These are phyloP conservation scores for Yarrowia sp. DNA, from an alignment of 805 yeast genomes.

Conservation along the genomic window DNA sequence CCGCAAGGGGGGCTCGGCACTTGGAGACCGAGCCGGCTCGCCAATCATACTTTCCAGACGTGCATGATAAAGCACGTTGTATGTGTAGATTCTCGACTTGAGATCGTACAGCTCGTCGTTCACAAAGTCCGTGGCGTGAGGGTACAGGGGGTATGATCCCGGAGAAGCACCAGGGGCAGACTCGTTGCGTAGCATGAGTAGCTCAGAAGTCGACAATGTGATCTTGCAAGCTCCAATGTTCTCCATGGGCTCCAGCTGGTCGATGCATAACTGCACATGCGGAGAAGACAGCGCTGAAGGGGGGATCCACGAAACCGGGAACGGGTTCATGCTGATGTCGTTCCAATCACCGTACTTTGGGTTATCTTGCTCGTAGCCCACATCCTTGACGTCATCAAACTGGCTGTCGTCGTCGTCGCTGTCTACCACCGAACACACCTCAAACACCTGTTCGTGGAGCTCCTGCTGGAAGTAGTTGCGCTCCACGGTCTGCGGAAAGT, in stretches of 20 bases:
- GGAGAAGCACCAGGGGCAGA: slow-evolving; percentile 1
- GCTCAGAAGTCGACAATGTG: slow-evolving; percentile 5
- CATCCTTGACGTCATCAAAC: not conserved
- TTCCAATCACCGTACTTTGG: slow-evolving; percentile 34
- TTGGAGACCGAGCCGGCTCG: slow-evolving; percentile 8
- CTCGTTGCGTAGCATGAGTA: slow-evolving; percentile 20
- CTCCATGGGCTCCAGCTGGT: slow-evolving; percentile 31
- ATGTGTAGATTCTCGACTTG: slow-evolving; percentile 32
- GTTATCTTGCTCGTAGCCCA: not conserved
- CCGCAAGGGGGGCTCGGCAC: slow-evolving; percentile 2
- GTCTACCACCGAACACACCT: slow-evolving; percentile 7
- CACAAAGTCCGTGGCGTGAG: slow-evolving; percentile 43
- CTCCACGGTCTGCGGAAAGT: slow-evolving; percentile 11
- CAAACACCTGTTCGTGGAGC: slow-evolving; percentile 2
- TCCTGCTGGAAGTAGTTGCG: slow-evolving; percentile 22
- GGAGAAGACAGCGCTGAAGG: slow-evolving; percentile 20
- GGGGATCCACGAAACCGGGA: slow-evolving; percentile 27
- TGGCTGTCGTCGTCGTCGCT: not conserved
- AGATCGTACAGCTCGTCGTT: slow-evolving; percentile 34
- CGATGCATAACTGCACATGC: slow-evolving; percentile 19
- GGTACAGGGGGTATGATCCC: slow-evolving; percentile 14
- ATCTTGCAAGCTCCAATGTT: slow-evolving; percentile 20
- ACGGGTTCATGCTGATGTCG: slow-evolving; percentile 2
- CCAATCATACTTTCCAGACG: slow-evolving; percentile 20
- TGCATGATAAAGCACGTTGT: slow-evolving; percentile 26